Evolutionary conservation across 345 rosid species (phyloP).

Genomic region (rapeseed (Brassica napus)): DNA sequence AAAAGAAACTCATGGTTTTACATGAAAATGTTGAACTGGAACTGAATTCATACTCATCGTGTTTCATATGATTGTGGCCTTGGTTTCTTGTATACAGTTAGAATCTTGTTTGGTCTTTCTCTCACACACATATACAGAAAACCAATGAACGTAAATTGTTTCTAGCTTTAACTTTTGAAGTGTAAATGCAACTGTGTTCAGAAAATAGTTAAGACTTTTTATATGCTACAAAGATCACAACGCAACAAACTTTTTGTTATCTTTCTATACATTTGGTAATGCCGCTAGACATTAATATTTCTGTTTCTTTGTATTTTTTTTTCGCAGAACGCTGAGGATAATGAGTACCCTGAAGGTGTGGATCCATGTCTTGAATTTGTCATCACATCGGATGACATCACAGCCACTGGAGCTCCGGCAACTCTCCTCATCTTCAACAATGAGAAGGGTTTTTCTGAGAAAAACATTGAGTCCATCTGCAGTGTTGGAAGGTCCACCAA

Average conservation of each 20-base stretch:
- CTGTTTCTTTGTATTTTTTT: neutral
- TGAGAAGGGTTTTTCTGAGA: constrained; percentile 62
- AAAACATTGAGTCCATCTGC: constrained; percentile 67
- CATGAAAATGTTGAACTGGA: neutral
- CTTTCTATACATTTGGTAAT: neutral
- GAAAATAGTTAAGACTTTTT: neutral
- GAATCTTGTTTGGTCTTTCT: neutral
- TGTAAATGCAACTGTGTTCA: neutral
- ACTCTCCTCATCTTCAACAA: constrained; percentile 69
- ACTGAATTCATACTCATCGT: neutral
- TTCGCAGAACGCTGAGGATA: constrained; percentile 73
- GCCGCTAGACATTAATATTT: neutral
- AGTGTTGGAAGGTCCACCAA: constrained; percentile 71
- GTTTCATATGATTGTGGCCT: neutral
- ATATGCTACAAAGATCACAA: neutral
- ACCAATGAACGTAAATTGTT: neutral
- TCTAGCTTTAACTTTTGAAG: neutral
- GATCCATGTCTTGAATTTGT: constrained; percentile 78
- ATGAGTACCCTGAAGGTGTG: constrained; percentile 58
- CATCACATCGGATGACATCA: constrained; percentile 65
- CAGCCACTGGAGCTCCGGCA: constrained; percentile 65
- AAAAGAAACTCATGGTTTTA: neutral
- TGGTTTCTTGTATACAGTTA: neutral
- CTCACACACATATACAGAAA: neutral
- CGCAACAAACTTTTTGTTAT: neutral